These are phyloP conservation scores for Betula pendula DNA, from an alignment of 306 rosid species.

Conservation along the genomic window DNA sequence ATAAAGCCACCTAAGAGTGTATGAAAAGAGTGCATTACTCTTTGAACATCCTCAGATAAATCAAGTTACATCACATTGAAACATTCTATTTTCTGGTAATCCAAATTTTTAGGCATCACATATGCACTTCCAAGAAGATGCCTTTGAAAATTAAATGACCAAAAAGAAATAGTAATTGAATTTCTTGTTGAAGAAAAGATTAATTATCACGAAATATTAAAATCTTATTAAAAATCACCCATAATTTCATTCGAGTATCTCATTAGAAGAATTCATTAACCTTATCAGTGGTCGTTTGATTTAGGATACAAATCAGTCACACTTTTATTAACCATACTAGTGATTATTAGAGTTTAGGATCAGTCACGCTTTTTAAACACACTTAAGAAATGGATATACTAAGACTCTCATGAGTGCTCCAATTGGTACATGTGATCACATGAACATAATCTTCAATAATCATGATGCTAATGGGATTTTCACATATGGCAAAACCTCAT, in stretches of 20 bases:
- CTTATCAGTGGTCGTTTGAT: too few relatives aligned
- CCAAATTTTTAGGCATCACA: constrained; percentile 2
- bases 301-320: too few relatives aligned
- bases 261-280: background rate
- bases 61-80: background rate
- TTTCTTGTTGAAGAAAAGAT: too few relatives aligned
- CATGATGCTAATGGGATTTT: background rate
- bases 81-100: background rate
- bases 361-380: background rate
- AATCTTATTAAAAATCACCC: background rate
- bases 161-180: background rate
- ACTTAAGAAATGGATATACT: background rate
- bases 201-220: background rate
- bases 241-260: background rate
- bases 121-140: background rate
- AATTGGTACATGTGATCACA: background rate
- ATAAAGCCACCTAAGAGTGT: too few relatives aligned
- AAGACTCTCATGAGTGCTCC: background rate
- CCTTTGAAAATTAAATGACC: background rate
- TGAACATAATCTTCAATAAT: background rate
- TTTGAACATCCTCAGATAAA: background rate
- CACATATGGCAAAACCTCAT: background rate
- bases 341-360: background rate
- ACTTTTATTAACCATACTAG: background rate
- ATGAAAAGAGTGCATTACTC: too few relatives aligned